Conservation (phyloP, 2,329 filamentous ascomycete species). For the Talaromyces sp. region DNA sequence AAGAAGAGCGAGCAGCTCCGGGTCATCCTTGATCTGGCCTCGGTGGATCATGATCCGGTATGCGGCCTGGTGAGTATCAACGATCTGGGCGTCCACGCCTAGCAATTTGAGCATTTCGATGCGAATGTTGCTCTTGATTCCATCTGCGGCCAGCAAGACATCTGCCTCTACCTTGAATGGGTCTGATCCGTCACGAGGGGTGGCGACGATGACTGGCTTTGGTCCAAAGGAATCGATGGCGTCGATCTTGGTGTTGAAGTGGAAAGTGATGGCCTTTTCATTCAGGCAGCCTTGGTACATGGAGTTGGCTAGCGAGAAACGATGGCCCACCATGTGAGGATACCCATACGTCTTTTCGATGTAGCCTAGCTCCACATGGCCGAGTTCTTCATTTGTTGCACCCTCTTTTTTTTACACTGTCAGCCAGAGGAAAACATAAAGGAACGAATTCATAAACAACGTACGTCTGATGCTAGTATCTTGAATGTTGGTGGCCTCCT, state of each 20-base stretch:
- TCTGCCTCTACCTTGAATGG: slow-evolving; percentile 49
- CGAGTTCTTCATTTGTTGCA: slow-evolving; percentile 62
- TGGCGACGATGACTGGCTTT: slow-evolving; percentile 55
- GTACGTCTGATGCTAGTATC: slow-evolving; percentile 67
- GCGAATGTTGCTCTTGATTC: slow-evolving; percentile 48
- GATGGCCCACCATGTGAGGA: slow-evolving; percentile 75
- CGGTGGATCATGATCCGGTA: slow-evolving; percentile 51
- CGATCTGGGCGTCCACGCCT: slow-evolving; percentile 35
- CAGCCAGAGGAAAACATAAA: not conserved
- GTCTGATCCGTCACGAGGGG: slow-evolving; percentile 50
- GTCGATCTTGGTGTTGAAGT: slow-evolving; percentile 57
- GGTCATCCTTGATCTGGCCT: slow-evolving; percentile 41
- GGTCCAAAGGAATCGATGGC: slow-evolving; percentile 56
- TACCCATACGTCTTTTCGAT: slow-evolving; percentile 65
- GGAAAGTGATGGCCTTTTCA: slow-evolving; percentile 61
- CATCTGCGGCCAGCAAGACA: slow-evolving; percentile 50
- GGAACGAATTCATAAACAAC: slow-evolving; percentile 12
- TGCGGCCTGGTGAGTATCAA: slow-evolving; percentile 49
- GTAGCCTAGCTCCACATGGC: slow-evolving; percentile 64
- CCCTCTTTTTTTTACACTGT: slow-evolving; percentile 47
- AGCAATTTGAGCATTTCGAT: slow-evolving; percentile 36
- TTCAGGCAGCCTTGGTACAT: slow-evolving; percentile 66
- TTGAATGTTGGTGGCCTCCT: slow-evolving; percentile 64
- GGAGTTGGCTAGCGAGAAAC: slow-evolving; percentile 63
- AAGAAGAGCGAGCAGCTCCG: slow-evolving; percentile 52